Conservation (phyloP, 352 stramenopile genomes). For the Halophytophthora batemanensis region DNA sequence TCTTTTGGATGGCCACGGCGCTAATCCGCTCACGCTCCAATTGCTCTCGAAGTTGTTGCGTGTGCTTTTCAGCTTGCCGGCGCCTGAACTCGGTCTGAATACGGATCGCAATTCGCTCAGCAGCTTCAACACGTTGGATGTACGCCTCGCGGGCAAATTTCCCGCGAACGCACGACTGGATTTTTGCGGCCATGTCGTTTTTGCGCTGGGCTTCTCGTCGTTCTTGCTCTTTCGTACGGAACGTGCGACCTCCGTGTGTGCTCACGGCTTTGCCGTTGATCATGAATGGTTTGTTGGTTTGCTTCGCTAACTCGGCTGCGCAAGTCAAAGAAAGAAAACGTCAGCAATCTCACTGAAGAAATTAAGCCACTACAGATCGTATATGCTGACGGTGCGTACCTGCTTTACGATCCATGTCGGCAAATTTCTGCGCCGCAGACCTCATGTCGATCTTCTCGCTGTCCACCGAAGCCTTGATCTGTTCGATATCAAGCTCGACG, state of each 20-base stretch:
- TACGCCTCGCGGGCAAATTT: constrained; percentile 34
- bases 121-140: constrained; percentile 18
- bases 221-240: constrained; percentile 32
- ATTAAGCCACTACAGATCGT: neutral
- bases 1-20: constrained; percentile 37
- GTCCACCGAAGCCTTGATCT: constrained; percentile 60
- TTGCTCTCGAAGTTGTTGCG: constrained; percentile 21
- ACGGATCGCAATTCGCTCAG: constrained; percentile 26
- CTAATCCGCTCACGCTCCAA: constrained; percentile 22
- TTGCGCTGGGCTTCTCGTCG: constrained; percentile 23
- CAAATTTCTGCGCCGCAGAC: constrained; percentile 58
- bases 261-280: constrained; percentile 31
- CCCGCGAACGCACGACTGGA: constrained; percentile 41
- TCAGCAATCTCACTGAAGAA: neutral
- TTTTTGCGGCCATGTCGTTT: constrained; percentile 41
- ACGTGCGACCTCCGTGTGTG: constrained; percentile 13
- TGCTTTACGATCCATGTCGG: constrained; percentile 61
- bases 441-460: constrained; percentile 43
- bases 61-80: constrained; percentile 25
- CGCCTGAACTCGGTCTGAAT: constrained; percentile 36
- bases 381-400: constrained; percentile 22
- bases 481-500: constrained; percentile 41
- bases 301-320: constrained; percentile 31
- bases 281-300: constrained; percentile 33
- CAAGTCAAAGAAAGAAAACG: neutral